Conservation (phyloP, 352 stramenopile genomes). For the Thraustotheca clavata region DNA sequence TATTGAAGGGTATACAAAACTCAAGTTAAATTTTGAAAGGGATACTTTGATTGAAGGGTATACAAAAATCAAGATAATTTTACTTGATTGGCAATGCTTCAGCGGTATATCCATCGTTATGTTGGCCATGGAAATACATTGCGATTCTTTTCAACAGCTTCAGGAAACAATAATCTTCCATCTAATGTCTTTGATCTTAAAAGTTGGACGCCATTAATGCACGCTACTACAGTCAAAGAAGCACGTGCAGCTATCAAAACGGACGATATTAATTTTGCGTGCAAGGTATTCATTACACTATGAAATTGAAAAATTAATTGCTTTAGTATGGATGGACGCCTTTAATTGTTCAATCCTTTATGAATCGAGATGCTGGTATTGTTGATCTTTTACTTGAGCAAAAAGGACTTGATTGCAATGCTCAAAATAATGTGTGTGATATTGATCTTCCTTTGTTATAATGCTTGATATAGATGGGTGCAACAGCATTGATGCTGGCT, state of each 20-base stretch:
- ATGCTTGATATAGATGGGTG: neutral
- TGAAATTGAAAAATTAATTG: no score
- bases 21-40: no score
- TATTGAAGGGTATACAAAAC: no score
- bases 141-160: no score
- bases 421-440: conserved; percentile 1
- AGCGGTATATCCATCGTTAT: no score
- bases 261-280: neutral
- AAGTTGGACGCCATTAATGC: conserved; percentile 2
- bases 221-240: neutral
- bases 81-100: no score
- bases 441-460: neutral
- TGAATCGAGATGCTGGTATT: conserved; percentile 6
- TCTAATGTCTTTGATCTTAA: conserved; percentile 10
- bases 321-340: conserved; percentile 19
- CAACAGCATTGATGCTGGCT: conserved; percentile 18
- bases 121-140: no score
- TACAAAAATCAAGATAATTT: no score
- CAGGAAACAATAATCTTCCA: no score
- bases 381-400: conserved; percentile 7
- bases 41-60: no score
- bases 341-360: conserved; percentile 11
- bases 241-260: neutral
- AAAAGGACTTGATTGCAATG: neutral
- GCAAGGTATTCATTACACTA: neutral